These are phyloP conservation scores for Cytospora leucostoma DNA, from an alignment of 2,329 filamentous ascomycete genomes.

Conservation along the genomic window DNA sequence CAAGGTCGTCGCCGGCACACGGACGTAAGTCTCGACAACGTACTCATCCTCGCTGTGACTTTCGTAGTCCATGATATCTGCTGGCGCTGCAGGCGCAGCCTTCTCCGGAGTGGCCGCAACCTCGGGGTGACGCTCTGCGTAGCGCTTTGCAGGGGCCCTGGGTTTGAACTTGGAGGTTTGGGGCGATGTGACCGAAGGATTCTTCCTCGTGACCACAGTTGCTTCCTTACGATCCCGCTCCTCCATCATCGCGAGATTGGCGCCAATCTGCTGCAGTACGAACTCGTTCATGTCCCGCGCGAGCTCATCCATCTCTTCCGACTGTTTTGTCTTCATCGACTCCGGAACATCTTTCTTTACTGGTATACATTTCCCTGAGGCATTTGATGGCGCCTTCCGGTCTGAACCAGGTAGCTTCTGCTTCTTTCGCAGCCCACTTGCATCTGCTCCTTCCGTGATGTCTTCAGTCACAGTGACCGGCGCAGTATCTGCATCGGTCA, in stretches of 20 bases:
- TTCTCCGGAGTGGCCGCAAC: constrained; percentile 30
- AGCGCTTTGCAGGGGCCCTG: constrained; percentile 56
- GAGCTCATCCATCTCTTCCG: constrained; percentile 51
- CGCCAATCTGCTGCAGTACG: constrained; percentile 59
- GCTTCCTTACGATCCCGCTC: constrained; percentile 32
- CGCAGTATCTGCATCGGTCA: constrained; percentile 13
- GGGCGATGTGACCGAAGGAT: constrained; percentile 28
- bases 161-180: constrained; percentile 52
- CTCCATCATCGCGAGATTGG: constrained; percentile 52
- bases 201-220: constrained; percentile 25
- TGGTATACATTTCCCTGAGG: constrained; percentile 28
- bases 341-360: constrained; percentile 34
- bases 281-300: constrained; percentile 59
- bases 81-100: constrained; percentile 18
- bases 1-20: constrained; percentile 56
- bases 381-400: constrained; percentile 23
- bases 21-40: constrained; percentile 65
- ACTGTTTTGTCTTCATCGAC: constrained; percentile 39
- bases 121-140: constrained; percentile 57
- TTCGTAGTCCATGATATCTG: constrained; percentile 30
- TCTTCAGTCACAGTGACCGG: not conserved
- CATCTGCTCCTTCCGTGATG: constrained; percentile 31
- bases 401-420: constrained; percentile 41
- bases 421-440: constrained; percentile 32
- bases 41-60: constrained; percentile 56